Base-by-base conservation (phyloP, 1,284 basidiomycete genomes). In the Naganishia albida region DNA sequence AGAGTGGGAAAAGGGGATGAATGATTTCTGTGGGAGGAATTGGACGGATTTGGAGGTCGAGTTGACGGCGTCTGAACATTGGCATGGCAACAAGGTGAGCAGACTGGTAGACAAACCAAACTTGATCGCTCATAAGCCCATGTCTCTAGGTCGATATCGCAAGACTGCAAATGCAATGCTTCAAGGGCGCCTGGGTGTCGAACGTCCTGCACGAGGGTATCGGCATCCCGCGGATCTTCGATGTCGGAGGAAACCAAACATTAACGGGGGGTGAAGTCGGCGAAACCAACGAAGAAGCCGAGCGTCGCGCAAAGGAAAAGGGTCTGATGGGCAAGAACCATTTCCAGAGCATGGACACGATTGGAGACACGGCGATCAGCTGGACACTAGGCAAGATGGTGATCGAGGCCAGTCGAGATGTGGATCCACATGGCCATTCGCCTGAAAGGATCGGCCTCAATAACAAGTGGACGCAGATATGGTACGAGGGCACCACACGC, bases 361-460 rank as follows among this genome's bases (percentile, higher is more conserved):
- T 99, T 40, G 88, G 87, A 34, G 91, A 91, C 72, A 91, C 96
- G 59, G 90, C 92, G 40, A 93, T 99, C 74, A 93, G 87, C 71
- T 99, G 95, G 95, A 98, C 95, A 2, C 82, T 99, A 34, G 95
- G 96, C 51, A 98, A 98, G 78, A 97, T 98, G 87, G 93, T 99
- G 0, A 83, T 98, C 42, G 95, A 98, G 79, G 95, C 95, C 12
- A 92, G 89, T 79, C 90, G 89, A 70, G 90, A 73, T 10, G 74
- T 80, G 12, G 68, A 69, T 26, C 71, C 72, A 3, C 68, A 85
- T 91, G 66, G 64, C 7, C 30, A 70, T 26, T 48, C 43, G 18
- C 25, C 46, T 23, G 42, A 46, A 40, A 8, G 25, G 30, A 38
- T 70, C 20, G 68, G 64, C 8, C 52, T 67, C 4, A 51, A 59